Base-by-base conservation (phyloP, 2,329 filamentous ascomycete species). In the Apiospora kogelbergensis region DNA sequence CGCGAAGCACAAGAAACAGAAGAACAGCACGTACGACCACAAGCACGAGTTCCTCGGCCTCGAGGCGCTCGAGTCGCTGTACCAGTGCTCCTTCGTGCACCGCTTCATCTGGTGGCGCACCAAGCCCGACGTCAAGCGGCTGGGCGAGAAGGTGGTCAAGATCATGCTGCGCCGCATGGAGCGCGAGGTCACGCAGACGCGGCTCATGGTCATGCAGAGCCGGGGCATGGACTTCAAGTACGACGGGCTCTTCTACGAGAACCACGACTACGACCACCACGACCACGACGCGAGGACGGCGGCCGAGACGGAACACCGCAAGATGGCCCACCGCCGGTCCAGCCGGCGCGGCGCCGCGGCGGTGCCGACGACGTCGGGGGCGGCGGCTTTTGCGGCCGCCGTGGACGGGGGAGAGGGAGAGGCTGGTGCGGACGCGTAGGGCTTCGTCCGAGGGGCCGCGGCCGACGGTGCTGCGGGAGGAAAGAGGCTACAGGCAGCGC, bases 81-180 rank as follows among this genome's bases (percentile, higher is more conserved):
- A 73, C 65, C 68, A 68, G 30, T 73, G 72, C 30, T 69, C 66
- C 65, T 72, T 73, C 40, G 26, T 60, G 20, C 70, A 70, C 57
- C 68, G 72, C 10, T 71, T 73, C 64, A 66, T 72, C 60, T 73
- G 72, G 72, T 72, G 69, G 68, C 69, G 70, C 66, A 71, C 37
- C 69, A 72, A 73, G 44, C 46, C 30, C 6, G 69, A 72, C 44
- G 72, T 73, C 6, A 15, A 65, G n/a, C 68, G 48, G 26, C 66
- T 73, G 40, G 68, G 68, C 20, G 69, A 72, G 17, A 66, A 69
- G 64, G 70, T 73, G 64, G 69, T 71, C 63, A 65, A 68, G 15
- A 66, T 73, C 11, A 73, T 73, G 72, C 48, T 73, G 22, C 64
- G 67, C 37, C 64, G 72, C 24, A 70, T 72, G 68, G 69, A 71